phyloP scores from a whole-genome alignment of 75 land plant species.

The Adiantum capillusveneris region DNA sequence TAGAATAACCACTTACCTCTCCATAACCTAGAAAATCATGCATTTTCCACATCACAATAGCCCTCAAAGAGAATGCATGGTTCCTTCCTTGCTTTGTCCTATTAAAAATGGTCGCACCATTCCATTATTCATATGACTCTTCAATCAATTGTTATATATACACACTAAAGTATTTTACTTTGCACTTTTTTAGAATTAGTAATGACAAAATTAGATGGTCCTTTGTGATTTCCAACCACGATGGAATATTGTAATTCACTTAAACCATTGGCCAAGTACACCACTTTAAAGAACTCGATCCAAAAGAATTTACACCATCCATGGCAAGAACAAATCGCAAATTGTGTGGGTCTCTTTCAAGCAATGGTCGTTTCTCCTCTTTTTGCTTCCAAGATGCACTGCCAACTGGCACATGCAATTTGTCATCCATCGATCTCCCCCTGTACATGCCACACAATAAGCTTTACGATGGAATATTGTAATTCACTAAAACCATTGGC shows the following conservation, averaged over 20 bases:
- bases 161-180: conserved; percentile 29
- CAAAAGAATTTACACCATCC: conserved; percentile 40
- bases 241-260: conserved; percentile 39
- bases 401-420: conserved; percentile 24
- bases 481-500: too few species aligned
- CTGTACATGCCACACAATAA: too few species aligned
- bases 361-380: conserved; percentile 7
- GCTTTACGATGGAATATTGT: too few species aligned
- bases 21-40: conserved; percentile 41
- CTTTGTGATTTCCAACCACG: conserved; percentile 33
- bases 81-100: conserved; percentile 13
- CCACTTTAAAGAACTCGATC: conserved; percentile 12
- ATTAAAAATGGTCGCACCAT: neutral
- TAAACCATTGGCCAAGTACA: conserved; percentile 42
- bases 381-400: conserved; percentile 22
- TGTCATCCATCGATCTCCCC: too few species aligned
- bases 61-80: conserved; percentile 13
- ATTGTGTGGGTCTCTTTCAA: conserved; percentile 28
- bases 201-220: conserved; percentile 19
- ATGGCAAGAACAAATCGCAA: conserved; percentile 30
- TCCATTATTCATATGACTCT: conserved; percentile 36
- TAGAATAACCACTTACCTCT: conserved; percentile 19
- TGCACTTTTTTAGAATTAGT: conserved; percentile 21
- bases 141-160: conserved; percentile 26
- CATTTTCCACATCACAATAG: conserved; percentile 32